Conservation (phyloP, 164 flowering plant species). For the Cinnamomum chago region DNA sequence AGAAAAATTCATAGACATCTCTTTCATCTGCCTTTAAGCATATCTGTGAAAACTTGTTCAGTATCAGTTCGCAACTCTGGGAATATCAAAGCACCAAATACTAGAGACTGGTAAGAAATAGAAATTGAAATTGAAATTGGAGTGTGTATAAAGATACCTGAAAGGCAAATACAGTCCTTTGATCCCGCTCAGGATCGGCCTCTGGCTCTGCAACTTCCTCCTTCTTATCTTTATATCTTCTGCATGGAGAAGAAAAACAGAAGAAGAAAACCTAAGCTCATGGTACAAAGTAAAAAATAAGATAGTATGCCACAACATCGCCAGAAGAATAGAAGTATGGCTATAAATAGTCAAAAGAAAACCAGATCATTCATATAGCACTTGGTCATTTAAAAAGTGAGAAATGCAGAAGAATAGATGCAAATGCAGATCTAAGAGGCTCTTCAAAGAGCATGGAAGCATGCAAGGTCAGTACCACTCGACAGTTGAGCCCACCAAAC, state of each 20-base stretch:
- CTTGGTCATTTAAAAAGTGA: neutral
- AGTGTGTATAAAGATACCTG: constrained; percentile 42
- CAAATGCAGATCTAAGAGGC: neutral
- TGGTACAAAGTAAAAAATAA: neutral
- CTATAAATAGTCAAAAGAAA: no score
- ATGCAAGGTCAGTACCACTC: neutral
- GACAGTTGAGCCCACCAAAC: no score
- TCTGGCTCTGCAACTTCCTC: constrained; percentile 73
- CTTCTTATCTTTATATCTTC: constrained; percentile 75
- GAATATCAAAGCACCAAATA: neutral
- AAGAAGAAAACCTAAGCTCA: constrained; percentile 4
- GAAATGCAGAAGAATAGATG: neutral
- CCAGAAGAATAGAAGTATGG: neutral
- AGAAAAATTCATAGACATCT: constrained; percentile 90
- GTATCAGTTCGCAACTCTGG: constrained; percentile 1
- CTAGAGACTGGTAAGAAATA: neutral
- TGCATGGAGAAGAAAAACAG: constrained; percentile 30
- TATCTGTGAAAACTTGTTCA: constrained; percentile 42
- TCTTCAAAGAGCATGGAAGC: neutral
- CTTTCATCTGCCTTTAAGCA: constrained; percentile 86
- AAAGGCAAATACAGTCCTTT: constrained; percentile 95
- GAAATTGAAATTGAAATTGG: neutral
- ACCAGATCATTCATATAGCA: no score
- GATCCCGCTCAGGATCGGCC: constrained; percentile 96
- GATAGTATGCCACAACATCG: neutral